Evolutionary conservation across 371 early-diverging fungal species (phyloP), one percentile per base, ranked within the genome.

Genomic region (Rhizopus sp.): DNA sequence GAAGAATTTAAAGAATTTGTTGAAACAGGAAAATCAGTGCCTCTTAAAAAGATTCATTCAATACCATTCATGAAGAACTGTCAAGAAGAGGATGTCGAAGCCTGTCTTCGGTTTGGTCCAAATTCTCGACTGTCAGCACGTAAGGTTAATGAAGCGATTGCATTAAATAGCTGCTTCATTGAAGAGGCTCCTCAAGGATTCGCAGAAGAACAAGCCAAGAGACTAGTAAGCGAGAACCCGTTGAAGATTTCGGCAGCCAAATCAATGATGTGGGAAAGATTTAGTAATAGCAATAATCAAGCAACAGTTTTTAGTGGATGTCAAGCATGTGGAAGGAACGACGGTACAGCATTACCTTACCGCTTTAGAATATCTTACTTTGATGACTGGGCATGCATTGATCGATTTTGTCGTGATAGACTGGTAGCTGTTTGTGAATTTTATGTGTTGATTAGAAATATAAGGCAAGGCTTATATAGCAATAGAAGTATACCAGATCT

Each of bases 361-460:
- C 85, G 91, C 41, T 94, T 94, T 76, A 80, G 88, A 17, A 85
- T 92, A 55, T 85, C 91, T 1, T 85, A 88, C 44, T 73, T 78
- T 39, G 85, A 87, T 57, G 90, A 92, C n/a, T 94, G 94, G 93
- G 83, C 84, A 30, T 91, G 91, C 35, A 89, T 96, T 44, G 96
- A 96, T 61, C 76, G 82, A 5, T 83, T 82, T 53, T 96, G 97
- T 64, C 88, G 95, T n/a, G 95, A 94, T 72, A 82, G 95, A 8
- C 60, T 96, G 7, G 92, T 96, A 2, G 91, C 95, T 5, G 93
- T 88, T 4, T 91, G 93, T 63, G 97, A 96, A 64, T 96, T 96
- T 61, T 96, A 94, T 72, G 88, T 89, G 12, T 92, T 96, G 69
- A 88, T 95, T 50, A 85, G 94, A 35, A 91, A 93, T 59, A 77